These are phyloP conservation scores for Cerrena zonata DNA, from an alignment of 1,284 basidiomycete genomes.

Conservation along the genomic window DNA sequence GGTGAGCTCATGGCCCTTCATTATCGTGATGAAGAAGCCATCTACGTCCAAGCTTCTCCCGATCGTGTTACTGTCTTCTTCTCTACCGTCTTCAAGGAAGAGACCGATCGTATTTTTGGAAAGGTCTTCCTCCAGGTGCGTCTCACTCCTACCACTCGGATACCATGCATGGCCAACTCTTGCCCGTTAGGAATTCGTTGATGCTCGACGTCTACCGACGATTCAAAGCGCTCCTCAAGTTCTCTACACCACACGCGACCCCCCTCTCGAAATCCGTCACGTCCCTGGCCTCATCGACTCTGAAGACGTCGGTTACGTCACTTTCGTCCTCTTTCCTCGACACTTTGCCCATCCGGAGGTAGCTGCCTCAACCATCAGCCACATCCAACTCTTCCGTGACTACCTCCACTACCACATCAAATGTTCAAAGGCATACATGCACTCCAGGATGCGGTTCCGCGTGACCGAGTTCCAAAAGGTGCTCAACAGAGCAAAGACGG, in stretches of 20 bases:
- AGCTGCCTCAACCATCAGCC: constrained; percentile 84
- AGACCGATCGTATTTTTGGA: constrained; percentile 95
- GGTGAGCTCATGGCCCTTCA: constrained; percentile 89
- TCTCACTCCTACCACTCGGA: constrained; percentile 6
- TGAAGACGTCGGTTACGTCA: constrained; percentile 96
- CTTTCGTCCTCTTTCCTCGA: constrained; percentile 95
- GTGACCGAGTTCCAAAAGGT: constrained; percentile 98
- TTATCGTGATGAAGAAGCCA: constrained; percentile 95
- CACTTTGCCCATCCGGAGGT: constrained; percentile 81
- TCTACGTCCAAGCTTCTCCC: constrained; percentile 87
- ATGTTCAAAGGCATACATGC: constrained; percentile 99
- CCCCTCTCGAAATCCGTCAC: constrained; percentile 91
- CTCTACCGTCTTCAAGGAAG: constrained; percentile 93
- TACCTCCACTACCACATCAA: constrained; percentile 99
- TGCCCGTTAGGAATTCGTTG: constrained; percentile 86
- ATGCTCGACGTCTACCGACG: constrained; percentile 86
- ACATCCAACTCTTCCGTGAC: constrained; percentile 95
- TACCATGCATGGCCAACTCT: background rate
- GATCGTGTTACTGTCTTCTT: constrained; percentile 99
- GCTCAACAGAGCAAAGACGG: constrained; percentile 95
- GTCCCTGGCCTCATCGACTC: constrained; percentile 75
- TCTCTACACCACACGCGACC: constrained; percentile 91
- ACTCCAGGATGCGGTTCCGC: constrained; percentile 91
- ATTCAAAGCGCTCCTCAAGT: constrained; percentile 98
- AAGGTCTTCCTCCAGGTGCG: constrained; percentile 93